These are phyloP conservation scores for Lonicera japonica DNA, from an alignment of 129 eudicot species.

Conservation along the genomic window DNA sequence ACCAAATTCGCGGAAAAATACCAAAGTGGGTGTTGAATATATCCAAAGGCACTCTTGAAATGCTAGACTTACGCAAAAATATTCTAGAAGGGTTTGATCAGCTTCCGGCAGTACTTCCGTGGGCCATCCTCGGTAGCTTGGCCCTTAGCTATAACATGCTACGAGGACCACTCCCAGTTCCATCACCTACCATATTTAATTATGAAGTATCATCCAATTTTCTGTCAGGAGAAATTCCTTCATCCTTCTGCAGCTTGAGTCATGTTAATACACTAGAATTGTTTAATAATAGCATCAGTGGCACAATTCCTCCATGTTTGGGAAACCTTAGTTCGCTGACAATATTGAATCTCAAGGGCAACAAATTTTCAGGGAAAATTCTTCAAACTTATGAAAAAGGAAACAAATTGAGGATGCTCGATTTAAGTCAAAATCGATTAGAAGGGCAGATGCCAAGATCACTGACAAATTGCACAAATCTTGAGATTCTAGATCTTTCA, in stretches of 20 bases:
- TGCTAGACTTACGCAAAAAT: background rate
- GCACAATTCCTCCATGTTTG: conserved; percentile 18
- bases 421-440: conserved; percentile 10
- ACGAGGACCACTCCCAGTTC: background rate
- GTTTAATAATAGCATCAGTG: conserved; percentile 7
- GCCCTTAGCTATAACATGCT: background rate
- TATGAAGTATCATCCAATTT: background rate
- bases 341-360: conserved; percentile 3
- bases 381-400: background rate
- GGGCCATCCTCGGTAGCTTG: background rate
- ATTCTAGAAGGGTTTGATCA: background rate
- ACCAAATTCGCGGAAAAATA: background rate
- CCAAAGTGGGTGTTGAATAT: conserved; percentile 3
- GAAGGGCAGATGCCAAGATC: conserved; percentile 13
- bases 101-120: background rate
- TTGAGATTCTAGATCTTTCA: conserved; percentile 5
- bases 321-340: background rate
- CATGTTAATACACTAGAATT: background rate
- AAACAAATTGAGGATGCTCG: background rate
- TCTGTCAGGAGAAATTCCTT: background rate
- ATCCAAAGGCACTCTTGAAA: background rate
- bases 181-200: background rate
- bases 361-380: conserved; percentile 3
- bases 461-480: background rate
- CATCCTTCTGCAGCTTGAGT: conserved; percentile 6